phyloP scores from a whole-genome alignment of 2,329 filamentous ascomycete species.

The Aciculosporium take region DNA sequence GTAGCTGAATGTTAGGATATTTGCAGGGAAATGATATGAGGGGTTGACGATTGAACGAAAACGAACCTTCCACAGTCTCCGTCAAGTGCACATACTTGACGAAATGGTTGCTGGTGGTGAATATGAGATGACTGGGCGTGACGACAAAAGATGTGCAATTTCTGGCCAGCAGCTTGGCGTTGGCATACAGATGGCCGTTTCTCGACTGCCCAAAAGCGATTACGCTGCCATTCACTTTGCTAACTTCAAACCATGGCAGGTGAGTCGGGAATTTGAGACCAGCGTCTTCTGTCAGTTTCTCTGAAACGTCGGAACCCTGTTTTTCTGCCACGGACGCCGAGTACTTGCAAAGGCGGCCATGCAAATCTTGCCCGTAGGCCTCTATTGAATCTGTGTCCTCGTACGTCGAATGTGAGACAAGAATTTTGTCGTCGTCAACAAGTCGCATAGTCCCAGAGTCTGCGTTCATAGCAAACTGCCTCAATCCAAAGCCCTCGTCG shows the following conservation, averaged over 20 bases:
- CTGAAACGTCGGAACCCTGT: neutral
- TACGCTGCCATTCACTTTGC: conserved; percentile 26
- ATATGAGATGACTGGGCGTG: conserved; percentile 70
- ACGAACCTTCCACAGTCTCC: conserved; percentile 46
- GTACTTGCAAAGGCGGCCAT: conserved; percentile 31
- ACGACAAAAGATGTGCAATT: conserved; percentile 87
- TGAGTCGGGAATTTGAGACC: conserved; percentile 28
- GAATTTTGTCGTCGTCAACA: conserved; percentile 8
- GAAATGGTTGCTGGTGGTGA: conserved; percentile 83
- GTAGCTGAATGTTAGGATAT: neutral
- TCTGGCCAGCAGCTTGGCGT: conserved; percentile 57
- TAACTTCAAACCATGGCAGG: conserved; percentile 39
- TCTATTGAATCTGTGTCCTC: conserved; percentile 17
- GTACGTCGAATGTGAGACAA: conserved; percentile 19
- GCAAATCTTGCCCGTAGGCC: conserved; percentile 30
- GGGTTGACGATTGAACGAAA: neutral
- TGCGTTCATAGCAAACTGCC: conserved; percentile 13
- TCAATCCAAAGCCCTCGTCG: conserved; percentile 13
- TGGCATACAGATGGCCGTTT: conserved; percentile 66
- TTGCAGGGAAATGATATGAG: neutral
- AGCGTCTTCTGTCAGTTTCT: conserved; percentile 16
- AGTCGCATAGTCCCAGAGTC: conserved; percentile 6
- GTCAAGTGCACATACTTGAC: conserved; percentile 82
- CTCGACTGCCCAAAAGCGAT: conserved; percentile 52
- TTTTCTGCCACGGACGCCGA: conserved; percentile 10